Evolutionary conservation across 1,139 yeast species (phyloP), one percentile per base, ranked within the genome.

Genomic region (Geotrichum cucujoidarum): DNA sequence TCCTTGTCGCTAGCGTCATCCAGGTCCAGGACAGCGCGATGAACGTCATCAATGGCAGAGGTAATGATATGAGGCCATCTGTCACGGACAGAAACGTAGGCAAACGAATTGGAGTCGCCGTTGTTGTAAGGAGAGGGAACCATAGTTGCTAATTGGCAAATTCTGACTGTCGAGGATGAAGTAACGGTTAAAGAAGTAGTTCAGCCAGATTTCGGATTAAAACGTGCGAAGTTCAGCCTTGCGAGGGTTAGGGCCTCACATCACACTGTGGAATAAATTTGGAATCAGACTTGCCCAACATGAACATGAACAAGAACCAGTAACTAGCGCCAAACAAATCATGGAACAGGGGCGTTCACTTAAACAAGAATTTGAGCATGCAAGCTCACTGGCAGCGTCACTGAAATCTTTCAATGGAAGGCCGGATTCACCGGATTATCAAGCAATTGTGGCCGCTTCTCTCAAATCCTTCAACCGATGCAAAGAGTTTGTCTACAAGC

Each of bases 31-130:
- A 60, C 69, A 2, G 75, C 64, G 21, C 64, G 60, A 36, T 63
- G 55, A 35, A 82, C 69, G 59, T 88, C 97, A 27, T 76, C 77
- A 46, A 85, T 72, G 30, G 81, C 79, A 22, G 82, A 84, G 27
- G 77, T 73, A 43, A 90, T 64, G 57, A 90, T 87, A 48, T 79
- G 79, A 30, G 95, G 95, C 97, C 97, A 92, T 65, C 98, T 80
- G 42, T 74, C 74, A 54, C 78, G 76, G 11, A 87, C 86, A 0
- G 97, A 89, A 30, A 80, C 74, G 61, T 76, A 80, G 8, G 95
- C 97, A 64, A 92, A 92, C 4, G 96, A 84, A 52, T 75, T 75
- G 41, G 71, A 66, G 61, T 88, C 95, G 64, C 77, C 77, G 67
- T 86, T 87, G 57, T 53, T 44, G 55, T 70, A 70, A 11, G 69